Percentiles rank a stretch among this genome's conserved stretches.
Conservation (phyloP, 768 basidiomycete species). For the Ramaria sp. region DNA sequence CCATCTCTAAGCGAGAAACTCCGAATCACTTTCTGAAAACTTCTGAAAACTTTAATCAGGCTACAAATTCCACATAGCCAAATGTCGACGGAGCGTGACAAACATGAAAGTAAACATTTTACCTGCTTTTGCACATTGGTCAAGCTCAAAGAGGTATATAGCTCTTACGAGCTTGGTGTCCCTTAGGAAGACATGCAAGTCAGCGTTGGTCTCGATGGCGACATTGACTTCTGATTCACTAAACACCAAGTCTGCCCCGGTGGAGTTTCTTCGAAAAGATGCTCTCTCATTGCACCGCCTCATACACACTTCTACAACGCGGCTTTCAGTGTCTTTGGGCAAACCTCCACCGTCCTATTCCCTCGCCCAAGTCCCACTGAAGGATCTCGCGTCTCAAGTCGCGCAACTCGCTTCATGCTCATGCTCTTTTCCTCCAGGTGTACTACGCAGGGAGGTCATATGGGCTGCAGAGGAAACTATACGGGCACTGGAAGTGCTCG, state of each 20-base stretch:
- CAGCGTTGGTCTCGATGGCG: background rate
- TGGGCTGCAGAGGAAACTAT: constrained; percentile 31
- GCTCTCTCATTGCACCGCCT: constrained; percentile 46
- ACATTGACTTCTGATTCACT: constrained; percentile 15
- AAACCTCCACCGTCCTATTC: constrained; percentile 45
- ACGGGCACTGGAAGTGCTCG: constrained; percentile 31
- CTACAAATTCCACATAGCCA: background rate
- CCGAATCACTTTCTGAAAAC: background rate
- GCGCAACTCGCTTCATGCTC: constrained; percentile 41
- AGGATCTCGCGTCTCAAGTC: constrained; percentile 39
- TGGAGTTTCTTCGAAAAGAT: constrained; percentile 40
- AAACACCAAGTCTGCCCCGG: constrained; percentile 16
- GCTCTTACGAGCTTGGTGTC: constrained; percentile 1
- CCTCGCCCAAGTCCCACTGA: constrained; percentile 40
- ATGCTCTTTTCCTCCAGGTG: constrained; percentile 29
- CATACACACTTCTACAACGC: constrained; percentile 45
- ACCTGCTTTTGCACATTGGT: background rate
- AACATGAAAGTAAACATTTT: background rate
- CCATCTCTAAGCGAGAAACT: background rate
- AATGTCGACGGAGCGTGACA: background rate
- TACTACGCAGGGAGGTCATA: constrained; percentile 34
- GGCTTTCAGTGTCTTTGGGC: constrained; percentile 43
- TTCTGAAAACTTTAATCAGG: background rate
- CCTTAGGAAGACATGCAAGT: background rate
- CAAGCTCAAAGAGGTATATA: background rate